A percentile compares a stretch with the other conserved stretches of the same genome.
Conservation (phyloP, 257 asterid species). For the Galeopsis tetrahit region DNA sequence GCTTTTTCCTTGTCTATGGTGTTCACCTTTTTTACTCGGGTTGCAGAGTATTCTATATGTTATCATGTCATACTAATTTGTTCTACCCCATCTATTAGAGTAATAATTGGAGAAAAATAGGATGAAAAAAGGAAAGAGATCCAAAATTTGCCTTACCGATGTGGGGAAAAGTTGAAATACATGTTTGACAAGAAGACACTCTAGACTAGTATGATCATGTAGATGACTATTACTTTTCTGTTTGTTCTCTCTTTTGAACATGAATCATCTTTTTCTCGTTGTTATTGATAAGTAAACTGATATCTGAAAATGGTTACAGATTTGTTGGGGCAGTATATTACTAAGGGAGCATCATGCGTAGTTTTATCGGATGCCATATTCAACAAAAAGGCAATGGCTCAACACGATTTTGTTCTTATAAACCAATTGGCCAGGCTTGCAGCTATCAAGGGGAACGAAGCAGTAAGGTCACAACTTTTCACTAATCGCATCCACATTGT, state of each 20-base stretch:
- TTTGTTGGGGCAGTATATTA: conserved; percentile 55
- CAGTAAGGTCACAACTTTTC: conserved; percentile 41
- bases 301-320: conserved; percentile 44
- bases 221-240: background rate
- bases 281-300: conserved; percentile 2
- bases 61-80: background rate
- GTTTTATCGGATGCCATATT: conserved; percentile 91
- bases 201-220: background rate
- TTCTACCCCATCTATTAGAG: background rate
- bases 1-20: background rate
- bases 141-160: background rate
- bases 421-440: conserved; percentile 58
- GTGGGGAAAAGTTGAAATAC: background rate
- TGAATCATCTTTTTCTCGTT: background rate
- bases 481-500: background rate
- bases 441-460: conserved; percentile 54
- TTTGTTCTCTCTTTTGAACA: background rate
- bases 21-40: background rate
- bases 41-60: background rate
- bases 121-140: background rate
- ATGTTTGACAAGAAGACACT: background rate
- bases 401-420: conserved; percentile 46
- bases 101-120: background rate
- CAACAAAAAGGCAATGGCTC: conserved; percentile 57
- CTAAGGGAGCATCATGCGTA: conserved; percentile 74